Percentiles rank a stretch among this genome's conserved stretches.
Evolutionary conservation across 345 rosid genomes (phyloP).

Genomic region (Salix viminalis): DNA sequence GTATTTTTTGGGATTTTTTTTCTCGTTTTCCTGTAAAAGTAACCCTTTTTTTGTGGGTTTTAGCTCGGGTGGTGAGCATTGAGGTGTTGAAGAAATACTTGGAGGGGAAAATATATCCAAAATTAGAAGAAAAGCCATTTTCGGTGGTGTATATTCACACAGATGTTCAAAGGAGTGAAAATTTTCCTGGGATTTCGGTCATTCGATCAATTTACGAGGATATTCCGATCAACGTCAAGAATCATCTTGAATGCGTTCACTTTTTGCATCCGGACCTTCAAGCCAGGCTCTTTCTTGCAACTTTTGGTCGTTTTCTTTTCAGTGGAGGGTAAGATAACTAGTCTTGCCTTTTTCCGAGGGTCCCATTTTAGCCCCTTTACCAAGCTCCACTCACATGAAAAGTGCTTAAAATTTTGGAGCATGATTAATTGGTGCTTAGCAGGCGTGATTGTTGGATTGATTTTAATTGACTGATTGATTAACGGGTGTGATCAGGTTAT

Average conservation of each 20-base stretch:
- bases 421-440: not conserved
- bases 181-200: constrained; percentile 53
- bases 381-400: not conserved
- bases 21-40: not conserved
- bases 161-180: constrained; percentile 39
- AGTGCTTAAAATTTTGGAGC: not conserved
- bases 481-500: constrained; percentile 31
- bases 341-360: not conserved
- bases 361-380: not conserved
- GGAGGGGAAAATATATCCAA: constrained; percentile 40
- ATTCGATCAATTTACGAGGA: constrained; percentile 45
- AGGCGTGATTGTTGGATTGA: too few species aligned
- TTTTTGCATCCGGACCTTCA: constrained; percentile 60
- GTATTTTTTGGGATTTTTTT: not conserved
- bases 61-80: constrained; percentile 40
- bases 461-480: not conserved
- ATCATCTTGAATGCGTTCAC: constrained; percentile 37
- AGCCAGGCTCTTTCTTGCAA: constrained; percentile 57
- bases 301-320: constrained; percentile 56
- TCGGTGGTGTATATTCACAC: constrained; percentile 54
- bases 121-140: constrained; percentile 37
- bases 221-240: constrained; percentile 37
- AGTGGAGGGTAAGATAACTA: constrained; percentile 41
- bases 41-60: not conserved
- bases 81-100: constrained; percentile 45